Evolutionary conservation across 2,329 filamentous ascomycete species (phyloP).

Genomic region (Pseudogymnoascus sp.): DNA sequence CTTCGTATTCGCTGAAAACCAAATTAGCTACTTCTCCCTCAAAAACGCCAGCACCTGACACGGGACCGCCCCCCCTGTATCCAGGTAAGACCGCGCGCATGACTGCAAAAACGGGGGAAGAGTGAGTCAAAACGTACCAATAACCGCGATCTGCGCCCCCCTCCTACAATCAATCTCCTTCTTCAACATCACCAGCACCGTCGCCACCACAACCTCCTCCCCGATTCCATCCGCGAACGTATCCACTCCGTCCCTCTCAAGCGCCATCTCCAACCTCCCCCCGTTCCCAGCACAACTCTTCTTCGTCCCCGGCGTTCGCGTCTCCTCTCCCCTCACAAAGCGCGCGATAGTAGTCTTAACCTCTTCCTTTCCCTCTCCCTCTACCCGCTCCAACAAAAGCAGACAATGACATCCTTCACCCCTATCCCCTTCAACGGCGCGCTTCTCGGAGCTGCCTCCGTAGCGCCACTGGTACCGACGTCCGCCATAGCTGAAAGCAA

Average conservation of each 20-base stretch:
- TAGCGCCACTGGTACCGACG: slow-evolving; percentile 51
- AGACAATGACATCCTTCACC: slow-evolving; percentile 36
- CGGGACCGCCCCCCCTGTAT: neutral
- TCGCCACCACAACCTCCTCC: slow-evolving; percentile 46
- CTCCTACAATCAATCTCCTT: slow-evolving; percentile 46
- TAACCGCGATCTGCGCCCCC: neutral
- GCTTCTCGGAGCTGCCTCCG: slow-evolving; percentile 37
- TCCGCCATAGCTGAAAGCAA: slow-evolving; percentile 35
- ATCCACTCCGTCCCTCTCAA: slow-evolving; percentile 29
- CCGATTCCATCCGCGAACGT: slow-evolving; percentile 31
- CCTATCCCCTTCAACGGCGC: slow-evolving; percentile 32
- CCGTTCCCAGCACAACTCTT: slow-evolving; percentile 40
- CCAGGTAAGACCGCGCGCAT: neutral
- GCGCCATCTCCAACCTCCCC: slow-evolving; percentile 38
- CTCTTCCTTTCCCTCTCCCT: neutral
- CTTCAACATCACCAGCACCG: slow-evolving; percentile 54
- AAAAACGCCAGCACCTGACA: neutral
- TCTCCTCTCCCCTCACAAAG: slow-evolving; percentile 34
- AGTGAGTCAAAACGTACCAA: neutral
- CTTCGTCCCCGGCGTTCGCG: slow-evolving; percentile 34
- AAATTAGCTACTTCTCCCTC: neutral
- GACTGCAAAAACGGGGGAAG: neutral
- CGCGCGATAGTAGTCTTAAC: slow-evolving; percentile 31
- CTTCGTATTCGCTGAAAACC: neutral
- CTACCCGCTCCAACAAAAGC: slow-evolving; percentile 43